Base-by-base conservation (phyloP, 106 monocot species). In the Dendrobium chrysotoxum region DNA sequence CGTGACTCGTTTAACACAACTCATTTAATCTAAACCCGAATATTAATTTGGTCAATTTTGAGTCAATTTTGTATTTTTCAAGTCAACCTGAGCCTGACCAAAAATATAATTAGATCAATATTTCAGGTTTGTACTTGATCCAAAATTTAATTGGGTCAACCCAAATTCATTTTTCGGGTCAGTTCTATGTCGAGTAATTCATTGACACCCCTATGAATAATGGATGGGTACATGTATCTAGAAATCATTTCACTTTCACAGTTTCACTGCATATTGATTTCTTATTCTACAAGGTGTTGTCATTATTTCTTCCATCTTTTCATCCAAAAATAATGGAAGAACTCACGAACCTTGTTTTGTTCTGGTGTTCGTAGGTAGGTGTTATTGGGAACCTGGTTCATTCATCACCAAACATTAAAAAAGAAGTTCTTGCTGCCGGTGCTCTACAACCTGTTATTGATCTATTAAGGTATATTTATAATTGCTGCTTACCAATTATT, bases 311-410 rank as follows among this genome's bases (percentile, higher is more conserved):
- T 31, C 68, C 12, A 4, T 31, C 21, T 70, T 70, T 30, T 70
- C 35, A 70, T 13, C 3, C 11, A 35, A 70, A 70, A 70, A 10
- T 70, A 31, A 64, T 25, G 64, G 26, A 17, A 70, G 35, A 70
- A 15, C 70, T 31, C 21, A 35, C 31, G 10, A 15, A 35, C 35
- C 35, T 35, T 78, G 9, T 76, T 81, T 40, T 73, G 18, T 81
- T 80, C 23, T 21, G 80, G 38, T 73, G 68, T 53, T 85, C 28
- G 39, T 88, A 98, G 98, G 98, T 98, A 39, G 98, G 98, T 75
- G 98, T 98, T n/a, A 98, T 98, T 81, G 98, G 98, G 23, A 98
- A 95, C 84, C 83, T 98, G 74, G 98, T 98, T 58, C 98, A 98
- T 85, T 98, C 98, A 79, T 98, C 98, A 20, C 98, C 98, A 84